Percentiles rank a stretch among this genome's conserved stretches.
These are phyloP conservation scores for Yamadazyma kitorensis DNA, from an alignment of 805 yeast genomes.

Conservation along the genomic window DNA sequence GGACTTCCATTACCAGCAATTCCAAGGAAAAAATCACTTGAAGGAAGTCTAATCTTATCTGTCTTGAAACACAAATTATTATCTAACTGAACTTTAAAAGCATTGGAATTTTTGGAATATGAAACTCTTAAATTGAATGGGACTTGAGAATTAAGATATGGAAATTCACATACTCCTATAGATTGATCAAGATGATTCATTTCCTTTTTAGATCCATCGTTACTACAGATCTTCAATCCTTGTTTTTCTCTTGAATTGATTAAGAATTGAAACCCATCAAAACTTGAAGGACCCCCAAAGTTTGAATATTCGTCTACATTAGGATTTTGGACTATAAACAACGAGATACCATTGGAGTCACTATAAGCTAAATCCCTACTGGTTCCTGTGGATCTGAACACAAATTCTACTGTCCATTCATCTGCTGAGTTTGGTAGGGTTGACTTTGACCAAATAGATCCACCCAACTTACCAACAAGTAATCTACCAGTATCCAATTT, in stretches of 20 bases:
- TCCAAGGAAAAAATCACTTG: constrained; percentile 47
- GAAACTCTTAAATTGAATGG: constrained; percentile 69
- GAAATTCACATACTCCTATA: constrained; percentile 56
- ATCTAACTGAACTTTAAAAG: constrained; percentile 67
- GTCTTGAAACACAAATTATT: constrained; percentile 71
- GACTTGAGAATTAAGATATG: constrained; percentile 64
- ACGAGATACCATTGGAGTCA: constrained; percentile 52
- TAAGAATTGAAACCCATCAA: constrained; percentile 62
- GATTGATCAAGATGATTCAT: constrained; percentile 30
- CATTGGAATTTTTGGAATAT: constrained; percentile 43
- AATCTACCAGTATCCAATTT: constrained; percentile 78
- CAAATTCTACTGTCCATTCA: constrained; percentile 59
- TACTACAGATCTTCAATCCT: constrained; percentile 55
- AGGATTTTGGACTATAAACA: constrained; percentile 38
- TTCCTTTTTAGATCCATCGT: constrained; percentile 50
- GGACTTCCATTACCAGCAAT: constrained; percentile 40
- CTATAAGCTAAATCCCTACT: constrained; percentile 22
- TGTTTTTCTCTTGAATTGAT: constrained; percentile 50
- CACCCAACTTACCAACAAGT: constrained; percentile 18
- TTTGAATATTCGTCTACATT: constrained; percentile 15
- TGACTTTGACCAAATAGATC: constrained; percentile 20
- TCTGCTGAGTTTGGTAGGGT: constrained; percentile 15
- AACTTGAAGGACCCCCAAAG: constrained; percentile 54
- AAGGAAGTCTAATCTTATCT: constrained; percentile 47
- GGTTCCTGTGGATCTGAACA: constrained; percentile 59